Conservation (phyloP, 2,329 filamentous ascomycete species). For the Colletotrichum sp. region DNA sequence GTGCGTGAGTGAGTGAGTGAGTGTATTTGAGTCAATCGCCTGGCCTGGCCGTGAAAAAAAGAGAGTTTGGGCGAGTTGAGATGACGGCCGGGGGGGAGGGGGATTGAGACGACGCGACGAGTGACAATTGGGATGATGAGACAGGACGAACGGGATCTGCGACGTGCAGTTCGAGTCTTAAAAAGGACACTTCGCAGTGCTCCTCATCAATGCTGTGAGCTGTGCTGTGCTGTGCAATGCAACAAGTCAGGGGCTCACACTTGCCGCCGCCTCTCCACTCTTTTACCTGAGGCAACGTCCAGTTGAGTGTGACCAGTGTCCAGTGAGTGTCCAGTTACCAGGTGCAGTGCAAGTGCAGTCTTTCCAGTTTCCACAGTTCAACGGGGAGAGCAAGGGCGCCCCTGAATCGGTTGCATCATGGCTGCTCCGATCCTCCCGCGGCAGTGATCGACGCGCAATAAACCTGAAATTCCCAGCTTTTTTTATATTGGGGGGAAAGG, state of each 20-base stretch:
- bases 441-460: neutral
- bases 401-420: neutral
- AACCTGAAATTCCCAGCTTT: neutral
- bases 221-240: neutral
- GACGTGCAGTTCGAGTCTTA: neutral
- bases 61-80: neutral
- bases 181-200: neutral
- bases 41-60: neutral
- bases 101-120: neutral
- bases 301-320: neutral
- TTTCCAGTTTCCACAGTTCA: neutral
- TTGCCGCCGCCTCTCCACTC: neutral
- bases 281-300: neutral
- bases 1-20: neutral
- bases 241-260: neutral
- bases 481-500: neutral
- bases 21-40: neutral
- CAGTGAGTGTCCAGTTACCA: neutral
- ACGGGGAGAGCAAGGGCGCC: neutral
- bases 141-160: slow-evolving; percentile 5
- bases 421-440: neutral
- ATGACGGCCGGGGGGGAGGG: neutral
- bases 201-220: neutral
- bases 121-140: neutral
- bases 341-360: neutral